Evolutionary conservation across 352 stramenopile species (phyloP).

Genomic region (Phytophthora lateralis): DNA sequence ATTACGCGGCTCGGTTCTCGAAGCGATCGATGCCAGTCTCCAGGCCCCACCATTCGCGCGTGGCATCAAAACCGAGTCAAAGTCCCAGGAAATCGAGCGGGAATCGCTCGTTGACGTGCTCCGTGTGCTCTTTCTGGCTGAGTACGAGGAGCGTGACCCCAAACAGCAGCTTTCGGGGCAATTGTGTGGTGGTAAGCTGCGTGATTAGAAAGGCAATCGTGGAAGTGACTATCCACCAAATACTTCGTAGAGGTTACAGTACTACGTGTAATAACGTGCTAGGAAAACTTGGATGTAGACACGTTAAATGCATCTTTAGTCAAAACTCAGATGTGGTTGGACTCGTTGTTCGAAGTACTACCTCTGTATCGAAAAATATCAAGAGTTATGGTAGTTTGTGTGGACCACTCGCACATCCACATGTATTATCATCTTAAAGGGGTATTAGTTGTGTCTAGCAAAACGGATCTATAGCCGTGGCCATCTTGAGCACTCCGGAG

Average conservation of each 20-base stretch:
- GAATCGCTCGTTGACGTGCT: conserved; percentile 38
- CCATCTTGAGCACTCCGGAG: too few relatives aligned
- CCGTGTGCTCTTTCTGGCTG: conserved; percentile 42
- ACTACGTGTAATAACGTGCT: too few relatives aligned
- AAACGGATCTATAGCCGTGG: too few relatives aligned
- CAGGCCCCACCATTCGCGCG: conserved; percentile 38
- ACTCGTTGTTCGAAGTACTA: too few relatives aligned
- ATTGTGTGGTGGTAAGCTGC: conserved; percentile 25
- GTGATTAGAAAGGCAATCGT: conserved; percentile 9
- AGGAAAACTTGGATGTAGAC: too few relatives aligned
- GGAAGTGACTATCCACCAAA: conserved; percentile 3
- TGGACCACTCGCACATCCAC: too few relatives aligned
- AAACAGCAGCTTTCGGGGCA: conserved; percentile 54
- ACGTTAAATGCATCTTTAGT: too few relatives aligned
- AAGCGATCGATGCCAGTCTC: conserved; percentile 46
- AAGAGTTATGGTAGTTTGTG: too few relatives aligned
- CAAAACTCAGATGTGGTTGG: too few relatives aligned
- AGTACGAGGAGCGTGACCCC: conserved; percentile 56
- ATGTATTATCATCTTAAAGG: too few relatives aligned
- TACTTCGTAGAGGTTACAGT: conserved; percentile 13
- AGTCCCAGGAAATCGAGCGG: conserved; percentile 18
- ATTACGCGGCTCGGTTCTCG: conserved; percentile 33
- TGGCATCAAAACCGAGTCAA: conserved; percentile 9
- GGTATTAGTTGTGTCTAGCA: too few relatives aligned
- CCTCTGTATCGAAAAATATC: too few relatives aligned